phyloP scores from a whole-genome alignment of 2,329 filamentous ascomycete genomes.

The Talaromyces rugulosus region DNA sequence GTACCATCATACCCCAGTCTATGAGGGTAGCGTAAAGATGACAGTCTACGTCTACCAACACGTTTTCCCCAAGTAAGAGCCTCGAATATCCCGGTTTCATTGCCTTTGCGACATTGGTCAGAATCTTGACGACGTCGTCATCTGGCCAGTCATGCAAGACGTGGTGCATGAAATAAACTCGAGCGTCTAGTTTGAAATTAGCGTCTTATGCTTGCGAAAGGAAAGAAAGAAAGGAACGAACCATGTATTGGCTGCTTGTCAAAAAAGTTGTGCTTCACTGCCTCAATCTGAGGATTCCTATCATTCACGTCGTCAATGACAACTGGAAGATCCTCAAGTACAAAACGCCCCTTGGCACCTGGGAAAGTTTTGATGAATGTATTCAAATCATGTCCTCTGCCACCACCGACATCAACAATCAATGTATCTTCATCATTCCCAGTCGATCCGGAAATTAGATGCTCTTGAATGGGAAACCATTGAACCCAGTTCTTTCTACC shows the following conservation, averaged over 20 bases:
- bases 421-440: constrained; percentile 13
- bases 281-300: constrained; percentile 14
- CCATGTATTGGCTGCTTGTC: constrained; percentile 9
- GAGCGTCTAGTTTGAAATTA: constrained; percentile 2
- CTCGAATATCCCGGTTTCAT: constrained; percentile 11
- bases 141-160: constrained; percentile 12
- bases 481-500: constrained; percentile 17
- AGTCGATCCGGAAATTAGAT: constrained; percentile 15
- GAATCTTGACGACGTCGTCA: constrained; percentile 5
- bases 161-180: constrained; percentile 12
- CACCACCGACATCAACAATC: constrained; percentile 20
- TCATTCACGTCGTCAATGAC: constrained; percentile 28
- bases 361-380: constrained; percentile 32
- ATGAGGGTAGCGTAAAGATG: constrained; percentile 5
- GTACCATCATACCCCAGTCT: constrained; percentile 10
- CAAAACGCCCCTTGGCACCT: constrained; percentile 35
- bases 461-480: constrained; percentile 21
- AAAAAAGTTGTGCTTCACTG: constrained; percentile 19
- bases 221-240: background rate
- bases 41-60: constrained; percentile 8
- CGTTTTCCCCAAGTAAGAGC: constrained; percentile 8
- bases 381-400: background rate
- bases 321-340: constrained; percentile 47
- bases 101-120: constrained; percentile 1
- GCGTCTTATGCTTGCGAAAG: background rate